Conservation (phyloP, 2,329 filamentous ascomycete genomes). For the Stemphylium vesicarium region DNA sequence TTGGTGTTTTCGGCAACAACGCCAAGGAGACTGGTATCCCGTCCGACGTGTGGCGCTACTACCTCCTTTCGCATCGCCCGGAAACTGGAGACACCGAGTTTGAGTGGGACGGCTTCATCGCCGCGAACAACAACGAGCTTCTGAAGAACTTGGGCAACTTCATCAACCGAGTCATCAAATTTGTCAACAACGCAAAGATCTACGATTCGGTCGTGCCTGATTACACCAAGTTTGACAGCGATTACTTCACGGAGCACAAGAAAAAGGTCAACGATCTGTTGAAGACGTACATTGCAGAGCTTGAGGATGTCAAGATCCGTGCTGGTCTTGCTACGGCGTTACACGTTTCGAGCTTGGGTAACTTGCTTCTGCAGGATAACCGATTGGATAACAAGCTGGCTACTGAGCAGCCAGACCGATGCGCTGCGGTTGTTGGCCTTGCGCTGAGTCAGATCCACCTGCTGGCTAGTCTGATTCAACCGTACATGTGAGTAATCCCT, state of each 20-base stretch:
- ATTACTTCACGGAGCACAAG: constrained; percentile 54
- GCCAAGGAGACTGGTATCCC: constrained; percentile 85
- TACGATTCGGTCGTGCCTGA: constrained; percentile 74
- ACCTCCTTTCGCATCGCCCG: constrained; percentile 82
- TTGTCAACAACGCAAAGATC: constrained; percentile 74
- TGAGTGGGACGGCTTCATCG: constrained; percentile 84
- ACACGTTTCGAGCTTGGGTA: constrained; percentile 68
- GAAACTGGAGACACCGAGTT: constrained; percentile 89
- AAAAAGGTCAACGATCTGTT: constrained; percentile 70
- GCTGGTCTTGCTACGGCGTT: constrained; percentile 69
- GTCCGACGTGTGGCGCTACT: constrained; percentile 91
- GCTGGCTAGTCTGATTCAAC: constrained; percentile 76
- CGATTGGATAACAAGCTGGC: constrained; percentile 67
- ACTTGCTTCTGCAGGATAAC: constrained; percentile 64
- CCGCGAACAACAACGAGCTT: constrained; percentile 88
- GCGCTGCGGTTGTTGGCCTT: constrained; percentile 72
- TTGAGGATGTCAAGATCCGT: constrained; percentile 75
- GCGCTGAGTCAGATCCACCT: constrained; percentile 85
- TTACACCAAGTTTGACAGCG: constrained; percentile 61
- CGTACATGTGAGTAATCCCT: constrained; percentile 68
- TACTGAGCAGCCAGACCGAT: constrained; percentile 64
- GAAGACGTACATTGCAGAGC: constrained; percentile 69
- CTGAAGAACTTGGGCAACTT: constrained; percentile 72
- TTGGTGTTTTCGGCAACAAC: constrained; percentile 91
- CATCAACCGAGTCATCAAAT: constrained; percentile 66